Evolutionary conservation across 176 grass and related monocot species (phyloP).

Genomic region (Chrysopogon serrulatus): DNA sequence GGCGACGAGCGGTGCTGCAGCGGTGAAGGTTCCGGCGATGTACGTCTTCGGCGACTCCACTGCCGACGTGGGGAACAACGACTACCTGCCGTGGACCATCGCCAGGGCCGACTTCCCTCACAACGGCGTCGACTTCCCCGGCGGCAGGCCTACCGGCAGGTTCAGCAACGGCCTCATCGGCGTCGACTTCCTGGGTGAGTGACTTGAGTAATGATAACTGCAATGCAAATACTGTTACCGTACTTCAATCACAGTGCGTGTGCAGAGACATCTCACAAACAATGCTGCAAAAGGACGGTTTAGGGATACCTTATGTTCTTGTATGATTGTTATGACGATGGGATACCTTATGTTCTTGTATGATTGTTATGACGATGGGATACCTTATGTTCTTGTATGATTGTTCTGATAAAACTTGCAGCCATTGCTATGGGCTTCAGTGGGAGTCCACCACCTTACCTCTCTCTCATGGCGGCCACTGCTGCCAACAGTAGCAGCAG

Average conservation of each 20-base stretch:
- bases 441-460: conserved; percentile 61
- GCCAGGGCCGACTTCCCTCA: conserved; percentile 67
- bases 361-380: neutral
- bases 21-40: conserved; percentile 45
- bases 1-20: neutral
- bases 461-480: conserved; percentile 18
- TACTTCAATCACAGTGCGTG: no score
- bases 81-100: conserved; percentile 22
- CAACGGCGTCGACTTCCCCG: conserved; percentile 72
- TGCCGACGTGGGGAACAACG: conserved; percentile 68
- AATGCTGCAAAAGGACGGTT: neutral
- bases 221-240: neutral
- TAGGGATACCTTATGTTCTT: no score
- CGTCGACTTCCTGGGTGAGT: conserved; percentile 61
- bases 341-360: no score
- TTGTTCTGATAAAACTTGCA: neutral
- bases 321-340: no score
- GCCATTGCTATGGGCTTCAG: conserved; percentile 53
- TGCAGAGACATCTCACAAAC: neutral
- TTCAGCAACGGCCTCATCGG: conserved; percentile 73
- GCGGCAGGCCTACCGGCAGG: conserved; percentile 50
- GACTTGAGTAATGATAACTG: neutral
- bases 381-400: neutral
- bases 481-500: conserved; percentile 1
- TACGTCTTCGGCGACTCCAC: conserved; percentile 80